Evolutionary conservation across 2,329 filamentous ascomycete species (phyloP).

Genomic region (Tolypocladium ovalisporum): DNA sequence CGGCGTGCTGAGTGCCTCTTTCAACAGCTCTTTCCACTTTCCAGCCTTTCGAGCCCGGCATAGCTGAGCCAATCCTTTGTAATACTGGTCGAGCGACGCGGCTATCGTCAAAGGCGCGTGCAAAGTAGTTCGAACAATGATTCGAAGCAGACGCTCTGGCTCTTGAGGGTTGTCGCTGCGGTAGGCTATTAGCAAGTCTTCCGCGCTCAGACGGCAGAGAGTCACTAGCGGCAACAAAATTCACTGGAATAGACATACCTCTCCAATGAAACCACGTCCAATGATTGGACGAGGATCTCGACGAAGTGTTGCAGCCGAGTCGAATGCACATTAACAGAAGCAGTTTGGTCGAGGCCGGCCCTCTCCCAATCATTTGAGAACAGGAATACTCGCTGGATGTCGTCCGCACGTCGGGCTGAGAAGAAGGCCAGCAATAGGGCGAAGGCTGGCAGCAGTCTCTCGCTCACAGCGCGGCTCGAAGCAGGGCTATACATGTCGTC

Average conservation of each 20-base stretch:
- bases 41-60: slow-evolving; percentile 15
- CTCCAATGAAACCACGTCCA: slow-evolving; percentile 13
- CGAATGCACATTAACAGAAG: slow-evolving; percentile 15
- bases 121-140: slow-evolving; percentile 19
- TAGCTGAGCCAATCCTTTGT: slow-evolving; percentile 25
- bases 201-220: too few species aligned
- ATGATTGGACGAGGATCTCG: slow-evolving; percentile 21
- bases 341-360: slow-evolving; percentile 23
- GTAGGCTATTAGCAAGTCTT: not conserved
- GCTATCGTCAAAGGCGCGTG: slow-evolving; percentile 11
- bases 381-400: slow-evolving; percentile 34
- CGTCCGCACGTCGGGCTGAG: slow-evolving; percentile 29
- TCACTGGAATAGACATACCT: slow-evolving; percentile 10
- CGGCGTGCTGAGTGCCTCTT: slow-evolving; percentile 17
- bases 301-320: slow-evolving; percentile 24
- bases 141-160: slow-evolving; percentile 20
- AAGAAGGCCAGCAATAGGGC: slow-evolving; percentile 41
- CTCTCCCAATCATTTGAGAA: slow-evolving; percentile 33
- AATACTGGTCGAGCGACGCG: slow-evolving; percentile 24
- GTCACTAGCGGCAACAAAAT: not conserved
- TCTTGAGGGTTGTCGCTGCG: slow-evolving; percentile 1
- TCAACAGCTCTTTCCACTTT: slow-evolving; percentile 12
- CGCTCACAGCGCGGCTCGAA: slow-evolving; percentile 16
- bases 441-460: slow-evolving; percentile 29
- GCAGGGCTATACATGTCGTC: slow-evolving; percentile 43